Base-by-base conservation (phyloP, 768 basidiomycete genomes). In the Cyclocybe aegerita region DNA sequence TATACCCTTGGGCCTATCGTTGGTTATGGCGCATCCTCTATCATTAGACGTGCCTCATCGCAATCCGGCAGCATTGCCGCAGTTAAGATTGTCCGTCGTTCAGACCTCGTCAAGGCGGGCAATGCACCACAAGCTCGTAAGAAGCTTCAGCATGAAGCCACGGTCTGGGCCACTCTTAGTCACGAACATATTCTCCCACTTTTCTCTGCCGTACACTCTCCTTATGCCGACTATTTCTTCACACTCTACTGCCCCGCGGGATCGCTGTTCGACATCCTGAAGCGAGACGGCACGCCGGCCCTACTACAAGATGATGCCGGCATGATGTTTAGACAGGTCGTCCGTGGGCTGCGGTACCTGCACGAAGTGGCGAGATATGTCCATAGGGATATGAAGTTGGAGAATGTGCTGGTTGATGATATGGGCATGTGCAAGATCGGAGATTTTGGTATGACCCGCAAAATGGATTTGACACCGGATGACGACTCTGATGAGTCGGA, bases 321-420 rank as follows among this genome's bases (percentile, higher is more conserved):
- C 44, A 86, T 83, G 76, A 84, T 92, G 80, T 92, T 94, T 64
- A 78, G 86, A 47, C 91, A 95, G 74, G 79, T 95, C 57, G 89
- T 91, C 44, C 74, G 86, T 48, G 92, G 90, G 14, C 68, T 94
- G 62, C 79, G 83, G 46, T 94, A 94, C 70, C 68, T 96, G 63
- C 93, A 96, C 66, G 81, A 86, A 51, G 79, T 81, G 37, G 86
- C 83, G 23, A 70, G 78, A 7, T 81, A 88, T 58, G 88, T 95
- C 47, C 96, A 99, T 72, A 82, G 93, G 59, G 97, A 99, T 70
- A 74, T 99, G 67, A 99, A 99, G 73, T 81, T 97, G 52, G 97
- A 98, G 71, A 99, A 99, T 72, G 84, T 98, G 43, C 81, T 98
- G 38, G 85, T 95, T 46, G 92, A 95, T 66, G 88, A 91, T 64